Percentiles rank a stretch among this genome's conserved stretches.
Conservation (phyloP, 306 rosid species). For the Hippophae gyantsensis region DNA sequence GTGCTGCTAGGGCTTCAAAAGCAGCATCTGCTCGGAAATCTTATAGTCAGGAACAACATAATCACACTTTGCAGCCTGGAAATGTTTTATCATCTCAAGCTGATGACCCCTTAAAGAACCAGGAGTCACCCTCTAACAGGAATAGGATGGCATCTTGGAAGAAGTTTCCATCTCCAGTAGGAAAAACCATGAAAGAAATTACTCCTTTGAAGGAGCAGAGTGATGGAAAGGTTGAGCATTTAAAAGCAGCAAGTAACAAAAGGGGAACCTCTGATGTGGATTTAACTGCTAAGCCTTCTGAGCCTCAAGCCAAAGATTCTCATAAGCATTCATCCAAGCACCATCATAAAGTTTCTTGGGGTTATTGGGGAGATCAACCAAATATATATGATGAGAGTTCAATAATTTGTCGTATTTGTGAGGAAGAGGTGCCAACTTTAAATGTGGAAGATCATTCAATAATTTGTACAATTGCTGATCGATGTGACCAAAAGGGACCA, state of each 20-base stretch:
- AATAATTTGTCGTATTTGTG: conserved; percentile 97
- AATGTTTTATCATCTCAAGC: conserved; percentile 27
- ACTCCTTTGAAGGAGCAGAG: conserved; percentile 50
- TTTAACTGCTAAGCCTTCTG: conserved; percentile 51
- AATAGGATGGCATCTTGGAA: conserved; percentile 84
- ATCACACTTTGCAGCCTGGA: conserved; percentile 26
- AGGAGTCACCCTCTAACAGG: conserved; percentile 53
- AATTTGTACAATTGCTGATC: conserved; percentile 89
- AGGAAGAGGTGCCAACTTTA: conserved; percentile 89
- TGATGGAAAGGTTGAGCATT: conserved; percentile 45
- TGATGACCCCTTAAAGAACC: conserved; percentile 40
- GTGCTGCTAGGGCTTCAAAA: conserved; percentile 45
- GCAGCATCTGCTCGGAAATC: conserved; percentile 59
- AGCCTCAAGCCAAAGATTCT: conserved; percentile 57
- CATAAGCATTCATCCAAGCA: conserved; percentile 75
- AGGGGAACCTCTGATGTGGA: conserved; percentile 44
- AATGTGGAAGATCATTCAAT: conserved; percentile 94
- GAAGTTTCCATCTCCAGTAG: conserved; percentile 62
- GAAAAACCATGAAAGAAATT: conserved; percentile 46
- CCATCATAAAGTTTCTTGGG: conserved; percentile 84
- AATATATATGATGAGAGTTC: conserved; percentile 58
- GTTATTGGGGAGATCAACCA: conserved; percentile 79
- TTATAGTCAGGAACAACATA: conserved; percentile 83
- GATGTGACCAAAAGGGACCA: conserved; percentile 87
- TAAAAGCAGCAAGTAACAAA: conserved; percentile 37